A percentile compares a stretch with the other conserved stretches of the same genome.
phyloP scores from a whole-genome alignment of 768 basidiomycete genomes.

The Rhodotorula diobovata region DNA sequence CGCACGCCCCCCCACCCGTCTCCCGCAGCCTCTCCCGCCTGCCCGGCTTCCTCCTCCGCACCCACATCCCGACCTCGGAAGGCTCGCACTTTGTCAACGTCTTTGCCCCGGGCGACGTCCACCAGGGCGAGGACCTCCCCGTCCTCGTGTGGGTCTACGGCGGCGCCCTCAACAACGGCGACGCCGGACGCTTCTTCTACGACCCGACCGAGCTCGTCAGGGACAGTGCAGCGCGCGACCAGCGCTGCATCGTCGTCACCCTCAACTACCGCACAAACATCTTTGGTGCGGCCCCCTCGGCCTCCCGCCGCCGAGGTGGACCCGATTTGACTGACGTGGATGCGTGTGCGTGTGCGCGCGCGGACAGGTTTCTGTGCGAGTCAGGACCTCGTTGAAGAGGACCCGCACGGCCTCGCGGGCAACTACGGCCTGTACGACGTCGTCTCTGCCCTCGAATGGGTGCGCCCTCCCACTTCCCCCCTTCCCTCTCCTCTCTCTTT shows the following conservation, averaged over 20 bases:
- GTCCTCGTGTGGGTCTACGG: constrained; percentile 53
- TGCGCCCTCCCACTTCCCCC: not conserved
- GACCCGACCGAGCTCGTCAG: constrained; percentile 32
- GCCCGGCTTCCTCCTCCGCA: constrained; percentile 20
- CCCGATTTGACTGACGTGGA: not conserved
- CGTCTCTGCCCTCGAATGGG: constrained; percentile 34
- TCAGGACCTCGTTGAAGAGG: constrained; percentile 4
- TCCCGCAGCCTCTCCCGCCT: not conserved
- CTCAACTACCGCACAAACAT: constrained; percentile 31
- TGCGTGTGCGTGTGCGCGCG: too few relatives aligned
- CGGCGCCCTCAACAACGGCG: constrained; percentile 31
- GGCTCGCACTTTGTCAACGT: constrained; percentile 56
- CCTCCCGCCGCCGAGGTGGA: not conserved
- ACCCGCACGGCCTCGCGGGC: constrained; percentile 13
- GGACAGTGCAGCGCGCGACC: not conserved
- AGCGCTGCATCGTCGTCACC: constrained; percentile 39
- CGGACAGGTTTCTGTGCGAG: constrained; percentile 15
- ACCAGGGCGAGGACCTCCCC: constrained; percentile 46
- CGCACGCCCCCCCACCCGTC: too few relatives aligned
- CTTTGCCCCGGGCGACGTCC: constrained; percentile 49
- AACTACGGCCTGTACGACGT: constrained; percentile 40
- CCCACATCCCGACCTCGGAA: constrained; percentile 44
- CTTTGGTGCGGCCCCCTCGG: not conserved
- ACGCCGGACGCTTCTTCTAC: constrained; percentile 23
- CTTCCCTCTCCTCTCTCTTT: not conserved